These are phyloP conservation scores for Phytopythium sindhum DNA, from an alignment of 352 stramenopile genomes.

Conservation along the genomic window DNA sequence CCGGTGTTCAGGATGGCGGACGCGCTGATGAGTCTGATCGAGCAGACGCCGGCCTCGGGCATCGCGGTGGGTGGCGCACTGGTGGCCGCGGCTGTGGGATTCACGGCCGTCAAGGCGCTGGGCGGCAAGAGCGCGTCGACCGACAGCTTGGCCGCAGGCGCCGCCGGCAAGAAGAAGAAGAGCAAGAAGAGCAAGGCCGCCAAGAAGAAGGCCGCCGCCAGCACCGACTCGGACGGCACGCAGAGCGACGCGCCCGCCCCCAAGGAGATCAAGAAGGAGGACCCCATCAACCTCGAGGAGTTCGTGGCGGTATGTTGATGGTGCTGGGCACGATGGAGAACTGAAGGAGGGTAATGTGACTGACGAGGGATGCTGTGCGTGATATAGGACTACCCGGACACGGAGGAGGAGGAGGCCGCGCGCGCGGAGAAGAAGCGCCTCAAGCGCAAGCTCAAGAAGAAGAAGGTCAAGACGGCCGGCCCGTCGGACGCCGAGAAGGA, in stretches of 20 bases:
- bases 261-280: slow-evolving; percentile 25
- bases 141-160: slow-evolving; percentile 23
- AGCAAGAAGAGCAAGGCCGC: slow-evolving; percentile 48
- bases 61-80: slow-evolving; percentile 68
- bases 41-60: slow-evolving; percentile 54
- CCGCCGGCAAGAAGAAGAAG: slow-evolving; percentile 63
- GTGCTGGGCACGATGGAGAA: too few relatives aligned
- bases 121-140: slow-evolving; percentile 30
- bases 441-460: slow-evolving; percentile 83
- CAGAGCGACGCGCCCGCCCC: slow-evolving; percentile 11
- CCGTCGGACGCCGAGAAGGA: slow-evolving; percentile 39
- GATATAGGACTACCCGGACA: slow-evolving; percentile 61
- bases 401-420: slow-evolving; percentile 74
- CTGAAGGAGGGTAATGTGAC: background rate
- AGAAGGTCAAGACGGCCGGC: slow-evolving; percentile 54
- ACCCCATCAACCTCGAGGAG: slow-evolving; percentile 63
- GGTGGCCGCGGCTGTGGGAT: slow-evolving; percentile 60
- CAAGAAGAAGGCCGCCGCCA: slow-evolving; percentile 19
- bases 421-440: slow-evolving; percentile 77
- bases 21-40: slow-evolving; percentile 56
- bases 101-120: slow-evolving; percentile 67
- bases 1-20: slow-evolving; percentile 41
- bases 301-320: slow-evolving; percentile 35
- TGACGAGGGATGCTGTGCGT: background rate
- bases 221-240: slow-evolving; percentile 1